A percentile compares a stretch with the other conserved stretches of the same genome.
phyloP scores from a whole-genome alignment of 2,329 filamentous ascomycete species.

The Colletotrichum horii region DNA sequence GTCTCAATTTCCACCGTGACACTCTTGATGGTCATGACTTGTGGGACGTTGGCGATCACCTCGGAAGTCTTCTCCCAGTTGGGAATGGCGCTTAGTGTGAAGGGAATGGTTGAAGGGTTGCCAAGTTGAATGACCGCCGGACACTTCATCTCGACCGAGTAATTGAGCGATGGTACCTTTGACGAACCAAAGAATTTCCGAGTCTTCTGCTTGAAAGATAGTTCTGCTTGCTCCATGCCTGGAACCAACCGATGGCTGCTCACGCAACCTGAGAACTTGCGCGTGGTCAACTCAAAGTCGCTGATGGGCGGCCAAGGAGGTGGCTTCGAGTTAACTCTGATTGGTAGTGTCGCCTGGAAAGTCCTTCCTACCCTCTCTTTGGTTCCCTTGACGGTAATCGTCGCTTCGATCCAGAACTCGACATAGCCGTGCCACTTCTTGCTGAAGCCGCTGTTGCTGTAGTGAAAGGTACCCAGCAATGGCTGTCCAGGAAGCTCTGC shows the following conservation, averaged over 20 bases:
- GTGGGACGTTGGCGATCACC: background rate
- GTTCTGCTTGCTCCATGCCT: constrained; percentile 25
- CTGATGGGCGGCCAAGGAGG: background rate
- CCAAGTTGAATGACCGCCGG: background rate
- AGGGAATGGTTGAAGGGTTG: background rate
- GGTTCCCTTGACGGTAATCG: constrained; percentile 18
- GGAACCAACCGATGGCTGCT: background rate
- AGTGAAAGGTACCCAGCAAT: constrained; percentile 23
- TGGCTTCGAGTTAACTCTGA: background rate
- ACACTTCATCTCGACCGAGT: background rate
- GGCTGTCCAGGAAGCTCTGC: background rate
- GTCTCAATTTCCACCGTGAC: background rate
- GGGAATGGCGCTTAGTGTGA: background rate
- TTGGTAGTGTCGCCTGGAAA: background rate
- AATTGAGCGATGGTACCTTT: constrained; percentile 34
- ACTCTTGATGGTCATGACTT: background rate
- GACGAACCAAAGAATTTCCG: constrained; percentile 35
- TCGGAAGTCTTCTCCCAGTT: background rate
- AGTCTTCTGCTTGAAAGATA: constrained; percentile 36
- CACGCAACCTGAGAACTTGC: background rate
- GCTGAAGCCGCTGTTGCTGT: background rate
- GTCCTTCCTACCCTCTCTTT: constrained; percentile 25
- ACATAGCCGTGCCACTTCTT: constrained; percentile 29
- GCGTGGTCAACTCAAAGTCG: background rate
- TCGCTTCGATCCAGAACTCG: constrained; percentile 39